Conservation (phyloP, 176 grass and related monocot species). For the Echinochloa phyllopogon region DNA sequence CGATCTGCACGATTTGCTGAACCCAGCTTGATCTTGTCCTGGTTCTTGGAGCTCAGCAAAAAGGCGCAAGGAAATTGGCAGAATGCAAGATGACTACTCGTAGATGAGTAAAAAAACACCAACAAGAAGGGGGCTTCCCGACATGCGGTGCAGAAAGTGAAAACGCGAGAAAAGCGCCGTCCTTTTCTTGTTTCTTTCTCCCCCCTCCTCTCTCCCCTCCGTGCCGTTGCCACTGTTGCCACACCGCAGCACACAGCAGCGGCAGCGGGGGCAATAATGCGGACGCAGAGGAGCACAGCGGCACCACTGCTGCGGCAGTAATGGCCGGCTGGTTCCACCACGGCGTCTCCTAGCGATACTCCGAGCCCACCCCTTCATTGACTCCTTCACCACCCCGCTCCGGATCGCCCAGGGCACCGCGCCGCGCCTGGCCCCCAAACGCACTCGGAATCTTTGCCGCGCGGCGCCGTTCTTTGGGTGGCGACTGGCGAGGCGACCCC, state of each 20-base stretch:
- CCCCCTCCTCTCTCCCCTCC: background rate
- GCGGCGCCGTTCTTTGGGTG: slow-evolving; percentile 21
- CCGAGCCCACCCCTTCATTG: background rate
- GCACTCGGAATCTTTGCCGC: slow-evolving; percentile 17
- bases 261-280: slow-evolving; percentile 45
- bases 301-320: slow-evolving; percentile 44
- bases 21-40: slow-evolving; percentile 3
- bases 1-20: background rate
- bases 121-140: slow-evolving; percentile 28
- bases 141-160: slow-evolving; percentile 51
- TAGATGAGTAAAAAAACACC: background rate
- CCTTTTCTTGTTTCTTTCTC: slow-evolving; percentile 34
- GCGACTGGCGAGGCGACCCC: slow-evolving; percentile 1
- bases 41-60: background rate
- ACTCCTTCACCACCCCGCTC: background rate
- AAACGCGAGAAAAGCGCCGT: slow-evolving; percentile 41
- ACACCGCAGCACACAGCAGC: slow-evolving; percentile 9
- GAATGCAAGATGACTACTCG: too few relatives aligned
- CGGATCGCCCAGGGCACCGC: background rate
- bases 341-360: slow-evolving; percentile 13
- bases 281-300: slow-evolving; percentile 26
- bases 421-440: background rate
- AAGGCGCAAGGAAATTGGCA: background rate
- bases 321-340: slow-evolving; percentile 43
- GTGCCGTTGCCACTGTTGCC: slow-evolving; percentile 24